Base-by-base conservation (phyloP, 345 rosid species). In the Carallia pectinifolia region DNA sequence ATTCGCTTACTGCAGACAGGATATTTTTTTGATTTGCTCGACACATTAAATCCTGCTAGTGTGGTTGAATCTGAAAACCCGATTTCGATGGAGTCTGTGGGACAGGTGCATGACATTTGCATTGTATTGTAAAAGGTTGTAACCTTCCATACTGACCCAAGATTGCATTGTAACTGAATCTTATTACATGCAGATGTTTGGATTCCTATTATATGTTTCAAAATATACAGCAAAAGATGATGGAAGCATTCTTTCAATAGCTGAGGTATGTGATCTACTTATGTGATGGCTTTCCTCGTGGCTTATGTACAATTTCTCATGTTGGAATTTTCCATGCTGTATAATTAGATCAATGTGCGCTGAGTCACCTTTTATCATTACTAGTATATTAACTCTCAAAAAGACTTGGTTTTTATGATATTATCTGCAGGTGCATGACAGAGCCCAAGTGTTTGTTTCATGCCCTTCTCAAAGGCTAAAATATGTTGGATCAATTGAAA, bases 381-480 rank as follows among this genome's bases (percentile, higher is more conserved):
- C 47, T 64, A 64, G 52, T 56, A 39, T 1, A 38, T 31, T 4
- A 36, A 64, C 6, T 1, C 18, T 44, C 44, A 13, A 47, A 44
- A 30, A 17, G 40, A 27, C 65, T 8, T 54, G 40, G 48, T 1
- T 52, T 69, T 23, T 37, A 64, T 56, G 70, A 67, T 63, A 58
- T 39, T 64, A 40, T 19, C 67, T 81, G 70, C 81, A 91, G 98
- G 93, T 94, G 62, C 94, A 89, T 83, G 97, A 94, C 78, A 87
- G 96, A 82, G 97, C 88, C 80, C 94, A 88, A 77, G 91, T 94
- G 75, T 91, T 85, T 65, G 59, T 84, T 37, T 86, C 87, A 38
- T 94, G 97, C 66, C 16, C 80, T 81, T 79, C 82, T 34, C 77
- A 39, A 68, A 75, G 80, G 77, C 88, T 85, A 54, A 76, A 73